These are phyloP conservation scores for Agaricales sp. DNA, from an alignment of 1,284 basidiomycete species.

Conservation along the genomic window DNA sequence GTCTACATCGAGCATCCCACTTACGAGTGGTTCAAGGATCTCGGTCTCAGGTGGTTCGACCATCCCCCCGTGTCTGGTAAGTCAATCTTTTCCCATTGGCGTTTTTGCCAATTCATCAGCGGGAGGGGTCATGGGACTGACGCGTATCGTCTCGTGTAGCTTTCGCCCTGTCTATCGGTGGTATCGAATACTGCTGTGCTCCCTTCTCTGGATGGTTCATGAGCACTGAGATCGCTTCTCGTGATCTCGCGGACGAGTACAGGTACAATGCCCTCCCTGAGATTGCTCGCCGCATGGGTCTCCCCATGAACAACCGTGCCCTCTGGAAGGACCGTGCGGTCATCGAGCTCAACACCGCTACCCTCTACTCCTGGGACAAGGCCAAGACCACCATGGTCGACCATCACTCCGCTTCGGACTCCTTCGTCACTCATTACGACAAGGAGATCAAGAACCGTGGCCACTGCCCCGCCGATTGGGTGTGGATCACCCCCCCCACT, in stretches of 20 bases:
- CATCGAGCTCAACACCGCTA: neutral
- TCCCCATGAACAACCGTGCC: slow-evolving; percentile 1
- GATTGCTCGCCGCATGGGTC: neutral
- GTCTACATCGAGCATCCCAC: neutral
- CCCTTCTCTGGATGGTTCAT: slow-evolving; percentile 1
- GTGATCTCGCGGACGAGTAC: slow-evolving; percentile 1
- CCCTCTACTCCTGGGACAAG: slow-evolving; percentile 1
- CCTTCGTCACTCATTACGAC: neutral
- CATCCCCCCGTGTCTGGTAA: slow-evolving; percentile 1
- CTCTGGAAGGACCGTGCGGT: slow-evolving; percentile 2
- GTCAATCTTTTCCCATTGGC: neutral
- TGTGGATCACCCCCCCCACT: neutral
- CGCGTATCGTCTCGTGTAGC: neutral
- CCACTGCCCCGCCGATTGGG: slow-evolving; percentile 1
- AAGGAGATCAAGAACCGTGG: slow-evolving; percentile 2
- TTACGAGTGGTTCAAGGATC: slow-evolving; percentile 1
- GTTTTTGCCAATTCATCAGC: too few relatives aligned
- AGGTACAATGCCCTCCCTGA: slow-evolving; percentile 1
- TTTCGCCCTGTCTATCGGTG: neutral
- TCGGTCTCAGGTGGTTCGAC: slow-evolving; percentile 1
- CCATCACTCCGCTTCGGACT: slow-evolving; percentile 1
- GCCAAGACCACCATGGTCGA: slow-evolving; percentile 1
- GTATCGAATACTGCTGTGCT: slow-evolving; percentile 2
- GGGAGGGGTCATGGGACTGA: neutral
- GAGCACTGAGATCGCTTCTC: neutral